A percentile compares a stretch with the other conserved stretches of the same genome.
Evolutionary conservation across 805 yeast genomes (phyloP).

Genomic region (Myxozyma mucilagina): DNA sequence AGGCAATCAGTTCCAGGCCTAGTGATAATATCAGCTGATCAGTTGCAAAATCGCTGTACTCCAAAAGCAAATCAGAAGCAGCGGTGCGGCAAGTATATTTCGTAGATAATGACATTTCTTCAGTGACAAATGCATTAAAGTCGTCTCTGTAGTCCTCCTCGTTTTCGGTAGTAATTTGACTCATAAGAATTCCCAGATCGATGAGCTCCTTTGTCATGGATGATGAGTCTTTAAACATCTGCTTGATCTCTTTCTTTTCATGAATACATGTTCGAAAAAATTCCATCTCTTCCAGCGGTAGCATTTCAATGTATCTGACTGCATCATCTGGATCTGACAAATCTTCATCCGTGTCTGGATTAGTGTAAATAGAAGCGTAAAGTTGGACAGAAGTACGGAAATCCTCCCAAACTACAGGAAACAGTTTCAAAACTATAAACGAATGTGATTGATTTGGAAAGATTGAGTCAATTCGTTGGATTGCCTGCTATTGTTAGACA

Average conservation of each 20-base stretch:
- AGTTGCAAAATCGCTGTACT: conserved; percentile 3
- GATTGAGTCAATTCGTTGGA: conserved; percentile 22
- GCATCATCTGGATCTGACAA: conserved; percentile 27
- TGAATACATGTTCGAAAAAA: conserved; percentile 9
- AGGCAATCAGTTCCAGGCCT: background rate
- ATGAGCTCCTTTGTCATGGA: conserved; percentile 9
- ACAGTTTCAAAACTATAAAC: conserved; percentile 3
- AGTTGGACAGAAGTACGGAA: background rate
- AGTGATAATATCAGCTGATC: conserved; percentile 7
- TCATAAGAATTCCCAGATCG: conserved; percentile 41
- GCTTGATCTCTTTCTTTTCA: conserved; percentile 8
- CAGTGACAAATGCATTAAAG: conserved; percentile 68
- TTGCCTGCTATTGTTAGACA: conserved; percentile 4
- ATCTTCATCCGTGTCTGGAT: conserved; percentile 19
- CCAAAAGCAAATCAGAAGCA: conserved; percentile 49
- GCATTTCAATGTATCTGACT: conserved; percentile 3
- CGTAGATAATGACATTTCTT: conserved; percentile 67
- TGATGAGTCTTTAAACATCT: conserved; percentile 1
- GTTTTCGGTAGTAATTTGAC: conserved; percentile 45
- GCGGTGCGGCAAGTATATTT: conserved; percentile 61
- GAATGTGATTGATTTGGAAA: conserved; percentile 20
- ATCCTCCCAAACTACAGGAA: conserved; percentile 28
- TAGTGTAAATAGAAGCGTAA: conserved; percentile 7
- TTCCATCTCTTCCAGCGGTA: conserved; percentile 27
- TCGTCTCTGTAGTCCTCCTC: conserved; percentile 58